Conservation (phyloP, 108 stramenopile species). For the Nitzschia sp. region DNA sequence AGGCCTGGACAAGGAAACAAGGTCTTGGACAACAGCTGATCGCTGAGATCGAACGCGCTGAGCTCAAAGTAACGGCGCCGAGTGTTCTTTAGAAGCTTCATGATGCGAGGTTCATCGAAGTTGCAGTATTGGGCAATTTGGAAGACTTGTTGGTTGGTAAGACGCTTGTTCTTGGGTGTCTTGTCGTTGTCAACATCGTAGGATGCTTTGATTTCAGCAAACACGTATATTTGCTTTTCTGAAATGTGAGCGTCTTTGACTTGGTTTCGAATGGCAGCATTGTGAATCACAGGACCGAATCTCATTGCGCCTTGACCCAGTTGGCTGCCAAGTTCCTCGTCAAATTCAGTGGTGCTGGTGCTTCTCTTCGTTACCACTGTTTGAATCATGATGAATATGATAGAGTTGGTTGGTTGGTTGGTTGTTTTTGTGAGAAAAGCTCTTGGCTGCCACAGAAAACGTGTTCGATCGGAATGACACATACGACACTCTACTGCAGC, state of each 20-base stretch:
- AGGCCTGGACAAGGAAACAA: slow-evolving; percentile 51
- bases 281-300: slow-evolving; percentile 29
- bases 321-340: not conserved
- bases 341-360: too few species aligned
- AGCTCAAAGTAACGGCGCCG: not conserved
- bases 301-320: slow-evolving; percentile 36
- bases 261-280: slow-evolving; percentile 7
- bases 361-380: too few species aligned
- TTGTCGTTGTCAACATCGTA: not conserved
- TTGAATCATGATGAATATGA: too few species aligned
- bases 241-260: not conserved
- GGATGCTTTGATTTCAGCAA: not conserved
- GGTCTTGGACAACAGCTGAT: slow-evolving; percentile 35
- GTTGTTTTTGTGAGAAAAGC: too few species aligned
- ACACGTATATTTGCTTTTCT: not conserved
- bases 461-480: too few species aligned
- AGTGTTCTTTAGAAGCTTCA: not conserved
- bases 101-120: not conserved
- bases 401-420: too few species aligned
- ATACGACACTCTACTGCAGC: too few species aligned
- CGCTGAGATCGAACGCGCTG: not conserved
- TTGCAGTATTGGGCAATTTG: not conserved
- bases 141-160: not conserved
- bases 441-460: too few species aligned
- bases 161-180: not conserved